Conservation (phyloP, 345 rosid genomes). For the Brassica rapa region DNA sequence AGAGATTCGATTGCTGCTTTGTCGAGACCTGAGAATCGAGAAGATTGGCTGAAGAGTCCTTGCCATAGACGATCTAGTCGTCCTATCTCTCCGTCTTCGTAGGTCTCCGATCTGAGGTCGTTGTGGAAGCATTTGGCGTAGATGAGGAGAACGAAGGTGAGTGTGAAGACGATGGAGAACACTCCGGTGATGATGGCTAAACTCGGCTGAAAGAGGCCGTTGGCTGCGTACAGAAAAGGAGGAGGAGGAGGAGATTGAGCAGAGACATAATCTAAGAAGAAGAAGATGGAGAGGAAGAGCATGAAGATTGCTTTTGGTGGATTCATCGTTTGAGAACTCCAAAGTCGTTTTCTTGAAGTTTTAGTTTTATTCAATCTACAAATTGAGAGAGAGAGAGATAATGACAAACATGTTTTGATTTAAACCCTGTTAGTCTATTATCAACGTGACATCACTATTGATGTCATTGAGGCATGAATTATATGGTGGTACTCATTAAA, state of each 20-base stretch:
- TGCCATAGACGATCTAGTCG: conserved; percentile 36
- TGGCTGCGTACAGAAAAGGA: conserved; percentile 24
- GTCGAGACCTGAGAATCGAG: conserved; percentile 73
- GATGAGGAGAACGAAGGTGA: conserved; percentile 62
- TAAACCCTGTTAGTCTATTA: background rate
- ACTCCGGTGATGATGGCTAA: conserved; percentile 76
- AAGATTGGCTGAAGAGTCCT: conserved; percentile 40
- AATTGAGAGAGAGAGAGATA: conserved; percentile 13
- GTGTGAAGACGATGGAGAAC: conserved; percentile 61
- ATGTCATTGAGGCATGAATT: conserved; percentile 28
- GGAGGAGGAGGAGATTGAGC: conserved; percentile 36
- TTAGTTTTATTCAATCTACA: background rate
- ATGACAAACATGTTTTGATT: background rate
- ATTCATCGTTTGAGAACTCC: conserved; percentile 24
- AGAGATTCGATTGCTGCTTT: conserved; percentile 72
- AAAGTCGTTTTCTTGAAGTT: background rate
- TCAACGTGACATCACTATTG: conserved; percentile 27
- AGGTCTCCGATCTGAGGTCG: conserved; percentile 35
- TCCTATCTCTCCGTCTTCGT: background rate
- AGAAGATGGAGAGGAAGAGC: conserved; percentile 19
- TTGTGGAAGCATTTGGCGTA: conserved; percentile 72
- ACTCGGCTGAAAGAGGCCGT: conserved; percentile 60
- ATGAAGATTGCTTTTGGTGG: conserved; percentile 6
- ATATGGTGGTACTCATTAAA: background rate
- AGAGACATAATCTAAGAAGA: conserved; percentile 27